These are phyloP conservation scores for Mycosphaerella sp. DNA, from an alignment of 2,329 filamentous ascomycete genomes.

Conservation along the genomic window DNA sequence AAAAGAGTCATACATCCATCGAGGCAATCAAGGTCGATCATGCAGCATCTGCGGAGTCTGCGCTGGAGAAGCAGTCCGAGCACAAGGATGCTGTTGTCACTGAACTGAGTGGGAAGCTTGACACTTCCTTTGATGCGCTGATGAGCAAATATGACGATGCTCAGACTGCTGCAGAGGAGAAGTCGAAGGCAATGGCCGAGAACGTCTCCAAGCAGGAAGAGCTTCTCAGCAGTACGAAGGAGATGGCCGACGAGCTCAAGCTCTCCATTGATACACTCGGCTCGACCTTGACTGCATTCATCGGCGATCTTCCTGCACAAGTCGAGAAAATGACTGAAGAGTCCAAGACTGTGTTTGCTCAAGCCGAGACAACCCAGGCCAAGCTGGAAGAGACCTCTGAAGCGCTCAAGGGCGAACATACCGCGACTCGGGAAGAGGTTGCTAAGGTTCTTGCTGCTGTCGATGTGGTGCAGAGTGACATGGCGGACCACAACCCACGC, in stretches of 20 bases:
- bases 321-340: conserved; percentile 83
- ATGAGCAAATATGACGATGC: conserved; percentile 85
- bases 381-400: conserved; percentile 70
- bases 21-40: conserved; percentile 75
- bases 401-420: conserved; percentile 70
- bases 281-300: conserved; percentile 47
- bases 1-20: conserved; percentile 73
- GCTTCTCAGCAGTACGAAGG: conserved; percentile 66
- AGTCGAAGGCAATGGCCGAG: conserved; percentile 65
- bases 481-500: conserved; percentile 79
- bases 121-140: conserved; percentile 75
- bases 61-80: conserved; percentile 55
- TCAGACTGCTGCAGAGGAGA: conserved; percentile 65
- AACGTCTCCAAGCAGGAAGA: conserved; percentile 67
- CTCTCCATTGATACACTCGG: conserved; percentile 79
- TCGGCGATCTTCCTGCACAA: conserved; percentile 49
- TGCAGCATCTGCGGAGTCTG: conserved; percentile 52
- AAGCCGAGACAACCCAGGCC: conserved; percentile 69
- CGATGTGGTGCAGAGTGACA: conserved; percentile 67
- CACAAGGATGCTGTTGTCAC: conserved; percentile 49
- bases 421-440: conserved; percentile 74
- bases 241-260: conserved; percentile 79
- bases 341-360: conserved; percentile 76
- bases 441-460: conserved; percentile 67
- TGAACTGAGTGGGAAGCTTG: conserved; percentile 52